Evolutionary conservation across 2,329 filamentous ascomycete genomes (phyloP), one percentile per base, ranked within the genome.

Genomic region (Didymella lethalis): DNA sequence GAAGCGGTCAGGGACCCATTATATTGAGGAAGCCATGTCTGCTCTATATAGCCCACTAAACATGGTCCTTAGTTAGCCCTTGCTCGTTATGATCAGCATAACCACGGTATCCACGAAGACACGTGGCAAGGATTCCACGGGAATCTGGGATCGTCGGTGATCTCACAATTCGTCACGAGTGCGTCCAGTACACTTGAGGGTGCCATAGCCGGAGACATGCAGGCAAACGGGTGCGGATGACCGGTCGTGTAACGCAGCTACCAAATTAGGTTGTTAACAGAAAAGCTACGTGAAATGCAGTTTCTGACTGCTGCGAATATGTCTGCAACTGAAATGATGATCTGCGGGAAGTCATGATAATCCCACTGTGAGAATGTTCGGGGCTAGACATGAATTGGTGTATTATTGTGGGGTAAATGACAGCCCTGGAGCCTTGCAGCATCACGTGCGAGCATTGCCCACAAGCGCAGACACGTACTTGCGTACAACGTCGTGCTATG

Each of bases 121-220:
- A 52, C 64, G 53, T 60, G 54, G 56, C 61, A 38, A 58, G 34
- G 31, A 48, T 62, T 53, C 51, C 60, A 62, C 59, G 61, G 51
- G 56, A 49, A 48, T 32, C 50, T 29, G 44, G 46, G 58, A 61
- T 64, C 53, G 55, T 57, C 59, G 48, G 59, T 60, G 48, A 64
- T 68, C 70, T 72, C 73, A 73, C 70, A 71, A 53, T 66, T 65
- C 48, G 70, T 72, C 67, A 73, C 68, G 65, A 73, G 68, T 62
- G 60, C 64, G 54, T 69, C 59, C 69, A 72, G 61, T 53, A 61
- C 57, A 29, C 40, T 46, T 20, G 56, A 45, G 40, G 49, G 32
- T 40, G 58, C 59, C 63, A 59, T 56, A 60, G 58, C 58, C 38
- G 56, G 54, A 51, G 50, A 32, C 49, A 50, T 62, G 53, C 54